Conservation (phyloP, 345 rosid genomes). For the Linum trigynum region DNA sequence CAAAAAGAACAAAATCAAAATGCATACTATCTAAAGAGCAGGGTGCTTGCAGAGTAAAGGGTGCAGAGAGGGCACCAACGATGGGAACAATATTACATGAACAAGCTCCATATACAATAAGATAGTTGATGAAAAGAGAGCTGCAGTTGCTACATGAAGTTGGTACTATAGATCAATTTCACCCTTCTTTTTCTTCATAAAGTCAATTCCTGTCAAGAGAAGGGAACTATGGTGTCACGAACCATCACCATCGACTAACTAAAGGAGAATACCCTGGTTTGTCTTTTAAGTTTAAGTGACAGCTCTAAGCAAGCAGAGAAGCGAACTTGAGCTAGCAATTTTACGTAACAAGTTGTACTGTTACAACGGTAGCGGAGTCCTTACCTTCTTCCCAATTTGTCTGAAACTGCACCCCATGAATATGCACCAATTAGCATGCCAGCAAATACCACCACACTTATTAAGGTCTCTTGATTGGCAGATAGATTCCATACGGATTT, state of each 20-base stretch:
- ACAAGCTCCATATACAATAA: background rate
- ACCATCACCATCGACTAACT: background rate
- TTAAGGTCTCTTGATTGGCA: slow-evolving; percentile 2
- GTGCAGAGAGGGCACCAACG: background rate
- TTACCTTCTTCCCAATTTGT: slow-evolving; percentile 9
- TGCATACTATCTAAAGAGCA: too few species aligned
- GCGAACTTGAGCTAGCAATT: background rate
- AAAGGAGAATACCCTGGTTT: background rate
- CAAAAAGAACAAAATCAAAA: background rate
- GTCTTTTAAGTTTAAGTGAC: background rate
- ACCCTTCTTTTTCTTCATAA: background rate
- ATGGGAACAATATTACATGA: too few species aligned
- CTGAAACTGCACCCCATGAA: slow-evolving; percentile 10
- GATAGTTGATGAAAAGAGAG: background rate
- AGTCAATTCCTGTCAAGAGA: background rate
- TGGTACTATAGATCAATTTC: background rate
- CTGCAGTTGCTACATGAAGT: background rate
- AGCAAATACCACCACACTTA: slow-evolving; percentile 9
- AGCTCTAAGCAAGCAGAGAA: background rate
- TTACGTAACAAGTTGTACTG: background rate
- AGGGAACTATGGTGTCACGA: background rate
- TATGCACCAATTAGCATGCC: slow-evolving; percentile 13
- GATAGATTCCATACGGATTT: slow-evolving; percentile 3
- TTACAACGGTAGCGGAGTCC: background rate
- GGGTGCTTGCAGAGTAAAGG: background rate